A percentile compares a stretch with the other conserved stretches of the same genome.
Conservation (phyloP, 345 rosid genomes). For the Eucalyptus caleyi region DNA sequence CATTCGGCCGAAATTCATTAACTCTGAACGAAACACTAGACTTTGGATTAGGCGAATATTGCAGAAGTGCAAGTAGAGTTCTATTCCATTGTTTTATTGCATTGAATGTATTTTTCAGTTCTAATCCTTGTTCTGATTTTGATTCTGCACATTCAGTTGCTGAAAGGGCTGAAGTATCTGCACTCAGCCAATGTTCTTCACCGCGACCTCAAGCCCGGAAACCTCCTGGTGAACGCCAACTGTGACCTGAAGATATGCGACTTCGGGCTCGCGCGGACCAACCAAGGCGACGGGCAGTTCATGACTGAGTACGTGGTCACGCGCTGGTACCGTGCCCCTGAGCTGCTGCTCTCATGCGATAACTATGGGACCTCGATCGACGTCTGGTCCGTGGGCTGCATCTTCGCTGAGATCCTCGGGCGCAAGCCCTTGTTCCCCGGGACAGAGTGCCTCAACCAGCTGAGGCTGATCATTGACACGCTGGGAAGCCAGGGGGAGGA, state of each 20-base stretch:
- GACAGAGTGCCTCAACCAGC: constrained; percentile 77
- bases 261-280: constrained; percentile 79
- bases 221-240: constrained; percentile 73
- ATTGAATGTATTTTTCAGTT: not conserved
- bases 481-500: constrained; percentile 66
- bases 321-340: constrained; percentile 94
- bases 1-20: not conserved
- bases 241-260: constrained; percentile 83
- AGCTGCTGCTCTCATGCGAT: constrained; percentile 80
- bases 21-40: not conserved
- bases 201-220: constrained; percentile 85
- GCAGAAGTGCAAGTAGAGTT: not conserved
- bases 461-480: constrained; percentile 51
- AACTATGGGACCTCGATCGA: constrained; percentile 80
- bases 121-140: not conserved
- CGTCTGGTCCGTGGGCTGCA: constrained; percentile 92
- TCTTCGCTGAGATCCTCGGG: constrained; percentile 82
- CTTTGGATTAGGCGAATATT: not conserved
- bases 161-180: constrained; percentile 77
- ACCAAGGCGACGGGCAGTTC: constrained; percentile 54
- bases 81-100: not conserved
- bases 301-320: constrained; percentile 91
- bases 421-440: constrained; percentile 80
- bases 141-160: constrained; percentile 24
- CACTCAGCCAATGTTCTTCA: constrained; percentile 92